A percentile compares a stretch with the other conserved stretches of the same genome.
Conservation (phyloP, 768 basidiomycete species). For the Fibroporia radiculosa region DNA sequence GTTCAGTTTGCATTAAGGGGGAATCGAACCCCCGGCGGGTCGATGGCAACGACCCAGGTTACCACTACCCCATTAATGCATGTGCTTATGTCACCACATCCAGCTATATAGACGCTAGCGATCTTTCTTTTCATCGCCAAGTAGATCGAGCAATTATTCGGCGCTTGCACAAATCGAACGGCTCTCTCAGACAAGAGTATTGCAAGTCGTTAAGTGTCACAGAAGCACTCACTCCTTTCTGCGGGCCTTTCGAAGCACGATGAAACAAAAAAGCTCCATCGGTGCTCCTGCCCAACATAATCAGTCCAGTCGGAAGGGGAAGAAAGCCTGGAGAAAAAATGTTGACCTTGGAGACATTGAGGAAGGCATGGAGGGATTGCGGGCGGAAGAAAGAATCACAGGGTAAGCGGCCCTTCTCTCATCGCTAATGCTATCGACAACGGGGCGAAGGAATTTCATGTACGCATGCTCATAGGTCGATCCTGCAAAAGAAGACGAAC, state of each 20-base stretch:
- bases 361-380: slow-evolving; percentile 60
- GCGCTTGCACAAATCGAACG: no score
- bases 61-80: slow-evolving; percentile 30
- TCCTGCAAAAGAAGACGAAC: slow-evolving; percentile 60
- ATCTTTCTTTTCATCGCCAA: no score
- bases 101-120: no score
- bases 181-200: no score
- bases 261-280: slow-evolving; percentile 12
- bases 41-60: slow-evolving; percentile 36
- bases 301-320: slow-evolving; percentile 83
- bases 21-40: slow-evolving; percentile 89
- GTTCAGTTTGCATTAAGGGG: slow-evolving; percentile 84
- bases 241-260: no score
- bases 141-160: no score
- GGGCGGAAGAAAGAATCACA: slow-evolving; percentile 73
- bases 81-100: no score
- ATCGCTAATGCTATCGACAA: not conserved
- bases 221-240: no score
- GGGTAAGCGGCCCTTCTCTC: slow-evolving; percentile 45
- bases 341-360: slow-evolving; percentile 80
- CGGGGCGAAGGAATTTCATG: not conserved
- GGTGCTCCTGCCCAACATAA: slow-evolving; percentile 55
- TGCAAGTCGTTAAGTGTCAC: no score
- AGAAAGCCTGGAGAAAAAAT: slow-evolving; percentile 90
- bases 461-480: slow-evolving; percentile 33